A percentile compares a stretch with the other conserved stretches of the same genome.
phyloP scores from a whole-genome alignment of 2,329 filamentous ascomycete species.

The Aureobasidium pullulans region DNA sequence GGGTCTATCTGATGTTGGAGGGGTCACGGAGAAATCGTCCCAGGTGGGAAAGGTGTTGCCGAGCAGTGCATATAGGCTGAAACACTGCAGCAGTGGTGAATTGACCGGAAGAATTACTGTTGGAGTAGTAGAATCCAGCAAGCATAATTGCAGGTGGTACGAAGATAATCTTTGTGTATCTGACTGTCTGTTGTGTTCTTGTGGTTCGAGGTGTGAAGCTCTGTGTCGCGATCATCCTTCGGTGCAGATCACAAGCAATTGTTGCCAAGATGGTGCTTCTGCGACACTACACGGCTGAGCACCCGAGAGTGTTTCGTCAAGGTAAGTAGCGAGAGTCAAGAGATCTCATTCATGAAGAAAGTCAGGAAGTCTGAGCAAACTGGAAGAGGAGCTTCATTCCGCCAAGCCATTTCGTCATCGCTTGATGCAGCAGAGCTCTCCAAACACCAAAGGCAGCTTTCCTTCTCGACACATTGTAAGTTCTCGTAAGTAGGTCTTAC shows the following conservation, averaged over 20 bases:
- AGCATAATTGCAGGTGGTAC: neutral
- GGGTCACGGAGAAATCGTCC: slow-evolving; percentile 5
- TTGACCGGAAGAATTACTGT: neutral
- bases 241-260: neutral
- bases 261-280: neutral
- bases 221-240: neutral
- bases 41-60: neutral
- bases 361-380: too few relatives aligned
- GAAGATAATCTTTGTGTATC: neutral
- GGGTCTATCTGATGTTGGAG: neutral
- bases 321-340: too few relatives aligned
- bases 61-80: slow-evolving; percentile 1
- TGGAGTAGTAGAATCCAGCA: neutral
- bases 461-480: neutral
- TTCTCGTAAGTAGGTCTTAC: neutral
- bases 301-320: too few relatives aligned
- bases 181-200: neutral
- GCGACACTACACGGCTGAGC: too few relatives aligned
- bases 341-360: too few relatives aligned
- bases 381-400: neutral
- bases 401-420: slow-evolving; percentile 11
- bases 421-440: neutral
- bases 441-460: neutral
- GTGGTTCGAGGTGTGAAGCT: neutral
- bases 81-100: neutral